Conservation (phyloP, 805 yeast genomes). For the Ogataea populi-albae region DNA sequence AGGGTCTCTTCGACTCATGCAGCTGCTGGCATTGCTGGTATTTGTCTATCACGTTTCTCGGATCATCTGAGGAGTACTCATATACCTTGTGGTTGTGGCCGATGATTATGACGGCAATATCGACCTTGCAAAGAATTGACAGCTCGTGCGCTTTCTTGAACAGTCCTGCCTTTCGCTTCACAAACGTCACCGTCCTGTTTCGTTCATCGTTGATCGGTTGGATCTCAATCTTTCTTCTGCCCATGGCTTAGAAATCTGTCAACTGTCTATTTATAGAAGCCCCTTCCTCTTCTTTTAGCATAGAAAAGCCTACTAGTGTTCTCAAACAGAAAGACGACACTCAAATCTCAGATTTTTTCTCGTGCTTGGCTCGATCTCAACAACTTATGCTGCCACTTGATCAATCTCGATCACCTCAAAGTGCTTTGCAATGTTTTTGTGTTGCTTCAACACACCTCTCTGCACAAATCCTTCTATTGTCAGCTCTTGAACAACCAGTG, state of each 20-base stretch:
- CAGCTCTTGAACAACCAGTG: no score
- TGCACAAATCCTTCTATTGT: no score
- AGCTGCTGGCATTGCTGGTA: constrained; percentile 31
- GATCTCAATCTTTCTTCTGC: constrained; percentile 93
- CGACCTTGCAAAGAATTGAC: constrained; percentile 88
- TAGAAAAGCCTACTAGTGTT: no score
- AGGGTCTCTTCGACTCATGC: constrained; percentile 64
- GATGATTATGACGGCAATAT: constrained; percentile 82
- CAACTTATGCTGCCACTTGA: no score
- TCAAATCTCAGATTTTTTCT: no score
- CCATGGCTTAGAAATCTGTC: constrained; percentile 52
- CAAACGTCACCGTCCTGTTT: constrained; percentile 81
- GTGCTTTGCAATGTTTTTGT: no score
- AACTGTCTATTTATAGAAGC: no score
- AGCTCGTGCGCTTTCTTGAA: constrained; percentile 85
- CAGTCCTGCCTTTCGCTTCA: constrained; percentile 90
- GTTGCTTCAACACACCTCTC: no score
- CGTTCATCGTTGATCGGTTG: constrained; percentile 89
- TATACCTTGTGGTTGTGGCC: constrained; percentile 81
- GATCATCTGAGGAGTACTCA: constrained; percentile 75
- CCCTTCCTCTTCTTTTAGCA: no score
- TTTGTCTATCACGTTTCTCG: constrained; percentile 45
- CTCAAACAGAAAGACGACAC: no score
- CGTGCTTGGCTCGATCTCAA: no score
- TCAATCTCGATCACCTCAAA: no score